Conservation (phyloP, 2,329 filamentous ascomycete genomes). For the Phyllosticta citrichinensis region DNA sequence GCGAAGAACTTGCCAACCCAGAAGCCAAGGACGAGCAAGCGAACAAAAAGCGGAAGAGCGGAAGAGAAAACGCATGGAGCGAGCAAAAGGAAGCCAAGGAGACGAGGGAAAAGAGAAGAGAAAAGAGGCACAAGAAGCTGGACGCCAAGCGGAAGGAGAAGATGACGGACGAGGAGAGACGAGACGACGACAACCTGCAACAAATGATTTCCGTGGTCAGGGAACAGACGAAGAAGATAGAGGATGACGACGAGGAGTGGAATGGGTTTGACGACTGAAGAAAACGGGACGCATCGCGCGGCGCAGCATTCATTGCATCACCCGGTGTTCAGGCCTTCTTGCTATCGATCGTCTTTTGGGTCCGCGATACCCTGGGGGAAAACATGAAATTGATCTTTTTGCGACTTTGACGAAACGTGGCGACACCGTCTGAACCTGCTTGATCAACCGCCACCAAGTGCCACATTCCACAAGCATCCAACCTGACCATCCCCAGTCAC, state of each 20-base stretch:
- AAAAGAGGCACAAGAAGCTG: conserved; percentile 22
- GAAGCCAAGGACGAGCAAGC: conserved; percentile 5
- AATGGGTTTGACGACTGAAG: conserved; percentile 15
- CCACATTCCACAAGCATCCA: neutral
- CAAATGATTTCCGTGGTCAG: conserved; percentile 19
- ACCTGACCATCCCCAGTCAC: neutral
- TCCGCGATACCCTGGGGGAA: neutral
- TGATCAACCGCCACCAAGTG: neutral
- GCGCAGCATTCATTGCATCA: neutral
- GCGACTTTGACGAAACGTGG: too few species aligned
- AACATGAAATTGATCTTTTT: neutral
- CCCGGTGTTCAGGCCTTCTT: neutral
- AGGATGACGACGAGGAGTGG: conserved; percentile 18
- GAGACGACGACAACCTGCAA: conserved; percentile 16
- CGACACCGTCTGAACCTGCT: neutral
- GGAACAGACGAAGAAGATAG: conserved; percentile 14
- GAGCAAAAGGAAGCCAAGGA: conserved; percentile 26
- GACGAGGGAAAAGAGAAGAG: conserved; percentile 21
- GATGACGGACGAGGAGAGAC: conserved; percentile 24
- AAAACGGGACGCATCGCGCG: neutral
- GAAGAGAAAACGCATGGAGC: conserved; percentile 24
- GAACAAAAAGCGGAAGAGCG: conserved; percentile 14
- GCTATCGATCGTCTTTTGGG: neutral
- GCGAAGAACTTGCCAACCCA: conserved; percentile 12
- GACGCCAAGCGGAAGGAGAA: conserved; percentile 17